Conservation (phyloP, 768 basidiomycete genomes). For the Pseudohyphozyma bogoriensis region DNA sequence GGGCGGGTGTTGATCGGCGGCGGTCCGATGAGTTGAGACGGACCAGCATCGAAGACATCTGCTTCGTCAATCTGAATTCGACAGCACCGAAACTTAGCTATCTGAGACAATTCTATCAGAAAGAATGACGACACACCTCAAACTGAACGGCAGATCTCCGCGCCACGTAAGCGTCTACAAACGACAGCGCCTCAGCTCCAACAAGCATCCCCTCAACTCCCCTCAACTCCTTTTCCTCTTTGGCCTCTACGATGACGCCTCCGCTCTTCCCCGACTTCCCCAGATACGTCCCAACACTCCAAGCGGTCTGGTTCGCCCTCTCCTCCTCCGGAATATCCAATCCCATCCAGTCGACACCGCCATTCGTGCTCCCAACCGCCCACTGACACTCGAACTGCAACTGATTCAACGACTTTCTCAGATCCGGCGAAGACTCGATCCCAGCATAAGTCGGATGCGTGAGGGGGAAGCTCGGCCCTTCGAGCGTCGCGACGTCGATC, state of each 20-base stretch:
- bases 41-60: too few species aligned
- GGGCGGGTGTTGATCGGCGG: too few species aligned
- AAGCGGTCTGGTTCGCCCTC: not conserved
- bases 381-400: constrained; percentile 46
- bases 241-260: constrained; percentile 3
- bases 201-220: too few species aligned
- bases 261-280: not conserved
- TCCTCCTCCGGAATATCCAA: constrained; percentile 7
- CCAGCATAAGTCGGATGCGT: constrained; percentile 37
- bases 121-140: not conserved
- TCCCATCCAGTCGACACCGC: constrained; percentile 6
- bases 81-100: too few species aligned
- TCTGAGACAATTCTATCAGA: too few species aligned
- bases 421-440: constrained; percentile 44
- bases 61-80: too few species aligned
- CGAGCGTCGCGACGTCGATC: constrained; percentile 14
- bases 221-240: too few species aligned
- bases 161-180: constrained; percentile 9
- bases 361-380: not conserved
- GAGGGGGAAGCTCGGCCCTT: constrained; percentile 39
- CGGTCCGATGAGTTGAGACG: too few species aligned
- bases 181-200: constrained; percentile 5
- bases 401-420: constrained; percentile 54
- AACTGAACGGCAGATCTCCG: constrained; percentile 1
- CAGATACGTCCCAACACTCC: constrained; percentile 2